Evolutionary conservation across 192 early-diverging fungal species (phyloP), one percentile per base, ranked within the genome.

Genomic region (Gryganskiella cystojenkinii): DNA sequence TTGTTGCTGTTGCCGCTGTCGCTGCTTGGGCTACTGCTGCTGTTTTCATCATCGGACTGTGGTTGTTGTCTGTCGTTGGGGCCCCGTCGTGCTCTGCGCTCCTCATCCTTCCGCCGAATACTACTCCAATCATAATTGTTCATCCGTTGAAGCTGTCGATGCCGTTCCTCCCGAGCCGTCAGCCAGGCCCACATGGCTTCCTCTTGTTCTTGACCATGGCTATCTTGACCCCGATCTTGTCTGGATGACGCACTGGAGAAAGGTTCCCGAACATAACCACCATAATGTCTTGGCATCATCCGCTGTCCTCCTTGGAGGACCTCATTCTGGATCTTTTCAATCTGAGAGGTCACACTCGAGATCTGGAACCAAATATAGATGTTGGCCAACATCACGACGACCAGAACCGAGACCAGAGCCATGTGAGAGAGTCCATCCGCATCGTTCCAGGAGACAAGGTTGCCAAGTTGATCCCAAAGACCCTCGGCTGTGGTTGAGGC

Each of bases 131-230:
- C 69, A 3, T 51, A 24, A 17, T 34, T 60, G 4, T 14, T 47
- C 33, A 42, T 49, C 7, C 47, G 71, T 8, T 69, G 74, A 24
- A 58, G 63, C 47, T 50, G 66, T 3, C 61, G 74, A 17, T 78
- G 61, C 17, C 66, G 20, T 24, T 56, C 74, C n/a, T 78, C 74
- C 10, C 74, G 60, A 42, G 68, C 74, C 9, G 74, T 78, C 10
- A 78, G 61, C 74, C 74, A 78, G 15, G 74, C 74, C 74, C 74
- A 78, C 74, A 78, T 78, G 19, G 74, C 66, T n/a, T 78, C 74
- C 35, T 78, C 74, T 33, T 78, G 66, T 15, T 78, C 66, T 28
- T 28, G 17, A 5, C n/a, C 67, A 70, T 70, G 7, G 5, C 37
- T 40, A 5, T 40, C 37, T 9, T 40, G 37, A 40, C n/a, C n/a